phyloP scores from a whole-genome alignment of 2,329 filamentous ascomycete species.

The Fusarium sp. region DNA sequence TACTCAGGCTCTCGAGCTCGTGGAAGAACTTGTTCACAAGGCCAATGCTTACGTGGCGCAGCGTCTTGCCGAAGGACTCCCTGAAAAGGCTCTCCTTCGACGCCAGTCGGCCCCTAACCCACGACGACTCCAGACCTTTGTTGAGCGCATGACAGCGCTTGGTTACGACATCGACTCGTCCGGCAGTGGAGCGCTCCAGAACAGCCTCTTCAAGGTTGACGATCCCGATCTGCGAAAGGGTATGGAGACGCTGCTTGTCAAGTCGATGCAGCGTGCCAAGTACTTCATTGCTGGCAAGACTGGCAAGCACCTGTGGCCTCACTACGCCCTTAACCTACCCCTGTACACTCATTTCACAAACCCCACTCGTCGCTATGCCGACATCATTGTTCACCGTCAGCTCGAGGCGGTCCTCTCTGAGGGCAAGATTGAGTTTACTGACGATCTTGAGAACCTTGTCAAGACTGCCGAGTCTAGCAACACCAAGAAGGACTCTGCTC shows the following conservation, averaged over 20 bases:
- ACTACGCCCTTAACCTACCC: conserved; percentile 91
- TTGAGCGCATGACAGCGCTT: conserved; percentile 89
- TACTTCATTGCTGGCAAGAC: conserved; percentile 89
- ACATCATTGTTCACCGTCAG: conserved; percentile 94
- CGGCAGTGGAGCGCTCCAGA: conserved; percentile 90
- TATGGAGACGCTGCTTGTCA: conserved; percentile 94
- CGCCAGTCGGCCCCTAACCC: conserved; percentile 85
- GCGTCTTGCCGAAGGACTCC: conserved; percentile 77
- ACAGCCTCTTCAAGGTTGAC: conserved; percentile 92
- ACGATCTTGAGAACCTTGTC: conserved; percentile 84
- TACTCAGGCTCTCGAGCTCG: conserved; percentile 85
- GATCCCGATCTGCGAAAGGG: conserved; percentile 91
- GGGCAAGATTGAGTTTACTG: conserved; percentile 81
- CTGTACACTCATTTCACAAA: conserved; percentile 98
- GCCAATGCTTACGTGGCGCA: conserved; percentile 89
- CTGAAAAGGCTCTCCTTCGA: conserved; percentile 91
- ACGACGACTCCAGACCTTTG: conserved; percentile 87
- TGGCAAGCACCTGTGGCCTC: conserved; percentile 76
- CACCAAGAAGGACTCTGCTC: conserved; percentile 98
- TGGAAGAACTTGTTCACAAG: conserved; percentile 95
- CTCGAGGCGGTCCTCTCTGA: conserved; percentile 85
- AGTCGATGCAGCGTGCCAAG: conserved; percentile 95
- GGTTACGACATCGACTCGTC: conserved; percentile 89
- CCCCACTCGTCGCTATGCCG: conserved; percentile 91
- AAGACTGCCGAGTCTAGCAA: conserved; percentile 97